phyloP scores from a whole-genome alignment of 371 early-diverging fungal species.

The Mucor lusitanicus region DNA sequence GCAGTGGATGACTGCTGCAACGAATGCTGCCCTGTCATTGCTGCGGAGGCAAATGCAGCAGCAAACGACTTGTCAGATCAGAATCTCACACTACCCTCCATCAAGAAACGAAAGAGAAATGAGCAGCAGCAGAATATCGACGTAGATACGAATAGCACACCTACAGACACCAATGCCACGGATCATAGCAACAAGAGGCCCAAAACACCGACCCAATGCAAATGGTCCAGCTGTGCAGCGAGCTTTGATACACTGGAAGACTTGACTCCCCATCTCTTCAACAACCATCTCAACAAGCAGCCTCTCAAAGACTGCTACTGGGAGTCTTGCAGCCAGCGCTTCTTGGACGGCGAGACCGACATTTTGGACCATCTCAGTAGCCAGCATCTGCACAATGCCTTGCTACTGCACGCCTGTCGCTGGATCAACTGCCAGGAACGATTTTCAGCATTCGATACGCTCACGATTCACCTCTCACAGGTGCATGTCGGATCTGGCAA shows the following conservation, averaged over 20 bases:
- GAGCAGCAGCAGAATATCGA: background rate
- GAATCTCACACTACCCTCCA: background rate
- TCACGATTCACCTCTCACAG: slow-evolving; percentile 75
- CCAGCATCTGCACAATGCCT: slow-evolving; percentile 44
- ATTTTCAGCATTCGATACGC: slow-evolving; percentile 65
- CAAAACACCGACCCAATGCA: slow-evolving; percentile 41
- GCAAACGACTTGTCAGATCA: slow-evolving; percentile 1
- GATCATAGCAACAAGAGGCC: background rate
- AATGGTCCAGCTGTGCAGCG: slow-evolving; percentile 84
- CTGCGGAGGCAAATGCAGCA: background rate
- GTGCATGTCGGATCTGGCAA: slow-evolving; percentile 75
- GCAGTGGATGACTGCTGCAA: slow-evolving; percentile 24
- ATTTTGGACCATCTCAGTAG: slow-evolving; percentile 65
- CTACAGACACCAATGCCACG: background rate
- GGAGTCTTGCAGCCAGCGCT: slow-evolving; percentile 69
- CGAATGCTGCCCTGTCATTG: slow-evolving; percentile 20
- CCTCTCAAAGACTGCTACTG: slow-evolving; percentile 69
- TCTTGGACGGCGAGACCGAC: slow-evolving; percentile 28
- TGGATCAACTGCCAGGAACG: slow-evolving; percentile 59
- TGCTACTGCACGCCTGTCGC: slow-evolving; percentile 53
- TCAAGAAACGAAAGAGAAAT: background rate
- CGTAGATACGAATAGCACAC: background rate
- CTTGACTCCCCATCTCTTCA: slow-evolving; percentile 79
- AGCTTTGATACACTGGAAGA: slow-evolving; percentile 74
- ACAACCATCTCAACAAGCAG: slow-evolving; percentile 62